Evolutionary conservation across 1,139 yeast species (phyloP).

Genomic region (Meyerozyma carpophila): DNA sequence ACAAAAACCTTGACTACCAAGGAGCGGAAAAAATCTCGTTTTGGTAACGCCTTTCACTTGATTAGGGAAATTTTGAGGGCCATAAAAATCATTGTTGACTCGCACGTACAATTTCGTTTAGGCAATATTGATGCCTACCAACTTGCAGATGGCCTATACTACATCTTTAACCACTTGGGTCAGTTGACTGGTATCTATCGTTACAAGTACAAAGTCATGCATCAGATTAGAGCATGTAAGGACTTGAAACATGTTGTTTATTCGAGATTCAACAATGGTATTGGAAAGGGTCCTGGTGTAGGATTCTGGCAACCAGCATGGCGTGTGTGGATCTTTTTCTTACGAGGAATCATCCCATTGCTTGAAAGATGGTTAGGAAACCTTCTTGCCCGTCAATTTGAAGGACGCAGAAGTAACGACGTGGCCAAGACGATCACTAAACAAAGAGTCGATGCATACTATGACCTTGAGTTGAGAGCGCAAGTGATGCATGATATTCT

Average conservation of each 20-base stretch:
- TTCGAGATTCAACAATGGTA: slow-evolving; percentile 67
- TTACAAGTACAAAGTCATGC: slow-evolving; percentile 97
- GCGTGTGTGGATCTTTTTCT: slow-evolving; percentile 92
- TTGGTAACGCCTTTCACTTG: slow-evolving; percentile 94
- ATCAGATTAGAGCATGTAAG: slow-evolving; percentile 92
- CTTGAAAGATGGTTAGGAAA: slow-evolving; percentile 95
- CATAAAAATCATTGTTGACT: slow-evolving; percentile 81
- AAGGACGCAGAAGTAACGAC: slow-evolving; percentile 90
- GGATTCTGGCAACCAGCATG: slow-evolving; percentile 99
- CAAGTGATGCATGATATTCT: slow-evolving; percentile 93
- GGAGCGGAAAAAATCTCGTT: slow-evolving; percentile 91
- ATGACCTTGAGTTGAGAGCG: slow-evolving; percentile 88
- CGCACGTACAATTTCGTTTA: slow-evolving; percentile 84
- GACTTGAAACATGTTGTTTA: slow-evolving; percentile 91
- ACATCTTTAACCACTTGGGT: slow-evolving; percentile 87
- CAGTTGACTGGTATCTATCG: slow-evolving; percentile 95
- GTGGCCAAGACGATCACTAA: slow-evolving; percentile 92
- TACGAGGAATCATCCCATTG: slow-evolving; percentile 90
- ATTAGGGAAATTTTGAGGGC: slow-evolving; percentile 84
- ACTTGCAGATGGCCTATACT: slow-evolving; percentile 89
- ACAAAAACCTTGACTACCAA: slow-evolving; percentile 94
- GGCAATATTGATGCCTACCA: slow-evolving; percentile 93
- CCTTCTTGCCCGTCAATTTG: slow-evolving; percentile 86
- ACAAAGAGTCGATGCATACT: slow-evolving; percentile 92
- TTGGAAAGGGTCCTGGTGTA: slow-evolving; percentile 98